Evolutionary conservation across 108 stramenopile genomes (phyloP).

Genomic region (Licmophora abbreviata): DNA sequence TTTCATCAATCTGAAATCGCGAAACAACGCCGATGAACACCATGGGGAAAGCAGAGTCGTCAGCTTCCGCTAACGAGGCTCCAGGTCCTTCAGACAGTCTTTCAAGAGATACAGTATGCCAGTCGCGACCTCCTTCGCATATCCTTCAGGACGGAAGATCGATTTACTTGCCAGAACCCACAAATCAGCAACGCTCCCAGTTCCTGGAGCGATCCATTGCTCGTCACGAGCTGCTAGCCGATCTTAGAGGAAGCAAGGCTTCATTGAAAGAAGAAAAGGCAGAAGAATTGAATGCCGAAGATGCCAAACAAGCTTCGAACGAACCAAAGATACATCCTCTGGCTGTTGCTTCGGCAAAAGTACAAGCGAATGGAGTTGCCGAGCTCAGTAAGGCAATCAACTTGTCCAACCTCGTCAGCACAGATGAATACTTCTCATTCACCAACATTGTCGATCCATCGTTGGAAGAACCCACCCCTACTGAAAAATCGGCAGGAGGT

Average conservation of each 20-base stretch:
- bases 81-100: too few relatives aligned
- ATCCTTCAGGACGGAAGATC: constrained; percentile 69
- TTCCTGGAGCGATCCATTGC: constrained; percentile 74
- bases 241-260: constrained; percentile 2
- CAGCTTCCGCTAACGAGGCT: too few relatives aligned
- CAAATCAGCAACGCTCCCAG: constrained; percentile 30
- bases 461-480: constrained; percentile 3
- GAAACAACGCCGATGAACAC: too few relatives aligned
- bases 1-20: too few relatives aligned
- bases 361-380: constrained; percentile 57
- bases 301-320: constrained; percentile 21
- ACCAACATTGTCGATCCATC: constrained; percentile 64
- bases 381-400: constrained; percentile 82
- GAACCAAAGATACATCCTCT: constrained; percentile 66
- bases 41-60: too few relatives aligned
- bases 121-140: constrained; percentile 61
- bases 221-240: constrained; percentile 39
- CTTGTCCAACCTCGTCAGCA: constrained; percentile 42
- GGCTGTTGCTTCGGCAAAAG: constrained; percentile 60
- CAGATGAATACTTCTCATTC: constrained; percentile 67
- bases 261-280: constrained; percentile 10
- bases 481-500: constrained; percentile 10
- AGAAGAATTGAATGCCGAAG: constrained; percentile 18
- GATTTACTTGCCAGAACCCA: constrained; percentile 56
- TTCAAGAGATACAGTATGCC: constrained; percentile 14